phyloP scores from a whole-genome alignment of 2,329 filamentous ascomycete species.

The Paraphoma sp. region DNA sequence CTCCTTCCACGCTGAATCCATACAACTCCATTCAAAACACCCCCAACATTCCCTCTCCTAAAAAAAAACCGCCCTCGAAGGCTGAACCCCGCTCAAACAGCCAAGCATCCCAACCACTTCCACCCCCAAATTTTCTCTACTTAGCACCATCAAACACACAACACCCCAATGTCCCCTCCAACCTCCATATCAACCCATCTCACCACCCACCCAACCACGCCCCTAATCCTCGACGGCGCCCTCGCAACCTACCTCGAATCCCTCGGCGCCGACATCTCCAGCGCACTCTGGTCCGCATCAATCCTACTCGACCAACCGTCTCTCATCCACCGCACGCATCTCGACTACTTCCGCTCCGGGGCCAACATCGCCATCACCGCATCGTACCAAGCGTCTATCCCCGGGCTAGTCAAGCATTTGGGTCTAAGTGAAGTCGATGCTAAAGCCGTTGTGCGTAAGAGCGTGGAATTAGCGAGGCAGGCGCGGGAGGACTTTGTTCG shows the following conservation, averaged over 20 bases:
- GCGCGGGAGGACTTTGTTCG: conserved; percentile 45
- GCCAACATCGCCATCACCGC: conserved; percentile 57
- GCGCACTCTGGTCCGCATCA: conserved; percentile 55
- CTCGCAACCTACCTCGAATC: conserved; percentile 57
- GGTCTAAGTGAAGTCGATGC: conserved; percentile 40
- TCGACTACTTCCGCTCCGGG: conserved; percentile 53
- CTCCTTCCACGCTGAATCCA: neutral
- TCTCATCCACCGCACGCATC: conserved; percentile 52
- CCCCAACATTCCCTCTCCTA: neutral
- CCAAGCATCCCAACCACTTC: neutral
- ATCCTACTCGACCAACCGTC: conserved; percentile 49
- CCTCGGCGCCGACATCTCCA: conserved; percentile 52
- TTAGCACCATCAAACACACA: neutral
- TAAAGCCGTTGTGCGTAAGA: conserved; percentile 46
- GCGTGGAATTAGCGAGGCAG: conserved; percentile 49
- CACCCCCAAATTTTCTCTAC: neutral
- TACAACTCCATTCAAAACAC: neutral
- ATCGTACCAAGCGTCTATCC: conserved; percentile 55
- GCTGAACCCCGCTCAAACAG: too few species aligned
- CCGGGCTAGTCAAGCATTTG: conserved; percentile 50
- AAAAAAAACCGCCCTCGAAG: too few species aligned
- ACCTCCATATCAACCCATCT: conserved; percentile 25
- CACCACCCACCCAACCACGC: conserved; percentile 13
- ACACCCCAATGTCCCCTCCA: neutral
- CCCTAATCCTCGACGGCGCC: conserved; percentile 54